These are phyloP conservation scores for Santalum album DNA, from an alignment of 164 flowering plant species.

Conservation along the genomic window DNA sequence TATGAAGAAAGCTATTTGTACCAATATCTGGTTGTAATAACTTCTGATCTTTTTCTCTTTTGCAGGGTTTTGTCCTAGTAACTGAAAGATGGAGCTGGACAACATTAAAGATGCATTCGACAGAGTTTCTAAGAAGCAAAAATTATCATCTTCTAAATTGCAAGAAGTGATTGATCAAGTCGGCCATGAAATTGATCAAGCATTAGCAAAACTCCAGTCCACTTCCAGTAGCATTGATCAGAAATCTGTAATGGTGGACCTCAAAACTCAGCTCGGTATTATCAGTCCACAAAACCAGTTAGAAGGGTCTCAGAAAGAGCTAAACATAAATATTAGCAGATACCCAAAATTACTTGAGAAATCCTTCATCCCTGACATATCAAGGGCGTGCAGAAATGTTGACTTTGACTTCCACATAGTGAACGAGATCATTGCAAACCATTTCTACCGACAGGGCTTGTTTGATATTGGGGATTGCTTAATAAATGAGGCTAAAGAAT, in stretches of 20 bases:
- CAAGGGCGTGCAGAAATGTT: slow-evolving; percentile 66
- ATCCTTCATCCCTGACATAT: slow-evolving; percentile 61
- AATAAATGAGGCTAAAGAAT: slow-evolving; percentile 42
- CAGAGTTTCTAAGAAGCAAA: slow-evolving; percentile 78
- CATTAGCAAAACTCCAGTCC: slow-evolving; percentile 33
- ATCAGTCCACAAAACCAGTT: slow-evolving; percentile 41
- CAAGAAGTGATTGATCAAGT: slow-evolving; percentile 62
- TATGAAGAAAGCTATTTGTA: no score
- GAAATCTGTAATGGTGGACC: slow-evolving; percentile 36
- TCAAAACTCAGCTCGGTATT: slow-evolving; percentile 38
- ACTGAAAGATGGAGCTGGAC: slow-evolving; percentile 55
- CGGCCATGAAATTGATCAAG: slow-evolving; percentile 47
- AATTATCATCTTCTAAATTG: slow-evolving; percentile 48
- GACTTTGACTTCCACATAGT: slow-evolving; percentile 51
- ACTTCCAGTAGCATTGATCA: slow-evolving; percentile 18
- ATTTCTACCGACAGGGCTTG: slow-evolving; percentile 65
- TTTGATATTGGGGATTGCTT: slow-evolving; percentile 75
- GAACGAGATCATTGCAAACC: slow-evolving; percentile 63
- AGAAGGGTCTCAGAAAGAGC: slow-evolving; percentile 66
- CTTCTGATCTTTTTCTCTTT: slow-evolving; percentile 1
- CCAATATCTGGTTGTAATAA: neutral
- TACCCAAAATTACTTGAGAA: slow-evolving; percentile 65
- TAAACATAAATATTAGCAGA: slow-evolving; percentile 54
- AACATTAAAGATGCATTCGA: slow-evolving; percentile 78
- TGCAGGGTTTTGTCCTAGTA: slow-evolving; percentile 11